These are phyloP conservation scores for Cavenderia fasciculata DNA, from an alignment of 78 protist species.

Conservation along the genomic window DNA sequence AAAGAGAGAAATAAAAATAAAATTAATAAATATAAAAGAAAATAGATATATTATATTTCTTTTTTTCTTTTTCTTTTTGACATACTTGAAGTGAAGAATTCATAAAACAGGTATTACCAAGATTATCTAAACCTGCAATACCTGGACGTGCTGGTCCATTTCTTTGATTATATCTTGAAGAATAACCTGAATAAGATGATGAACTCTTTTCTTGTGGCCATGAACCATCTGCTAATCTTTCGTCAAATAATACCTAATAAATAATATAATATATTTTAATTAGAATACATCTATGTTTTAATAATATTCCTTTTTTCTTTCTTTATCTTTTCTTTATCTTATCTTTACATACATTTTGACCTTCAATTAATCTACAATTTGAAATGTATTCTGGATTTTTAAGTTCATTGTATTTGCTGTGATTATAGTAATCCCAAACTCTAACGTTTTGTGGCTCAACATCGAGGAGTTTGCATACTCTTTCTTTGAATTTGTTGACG, in stretches of 20 bases:
- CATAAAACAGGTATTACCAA: conserved; percentile 97
- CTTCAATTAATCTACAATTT: conserved; percentile 25
- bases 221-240: conserved; percentile 42
- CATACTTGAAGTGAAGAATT: conserved; percentile 77
- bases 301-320: too few species aligned
- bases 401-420: conserved; percentile 10
- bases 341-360: conserved; percentile 54
- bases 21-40: too few species aligned
- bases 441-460: conserved; percentile 41
- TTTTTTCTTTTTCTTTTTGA: not conserved
- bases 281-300: too few species aligned
- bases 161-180: not conserved
- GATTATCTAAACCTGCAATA: conserved; percentile 85
- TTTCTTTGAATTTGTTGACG: not conserved
- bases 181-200: not conserved
- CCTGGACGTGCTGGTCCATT: conserved; percentile 72
- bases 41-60: conserved; percentile 15
- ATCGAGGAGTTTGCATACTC: conserved; percentile 26
- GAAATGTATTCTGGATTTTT: conserved; percentile 20
- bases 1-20: not conserved
- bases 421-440: conserved; percentile 77
- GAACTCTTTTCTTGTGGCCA: conserved; percentile 44
- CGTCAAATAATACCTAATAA: conserved; percentile 60
- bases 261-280: too few species aligned
- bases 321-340: too few species aligned